phyloP scores from a whole-genome alignment of 345 rosid genomes.

The Hibiscus syriacus region DNA sequence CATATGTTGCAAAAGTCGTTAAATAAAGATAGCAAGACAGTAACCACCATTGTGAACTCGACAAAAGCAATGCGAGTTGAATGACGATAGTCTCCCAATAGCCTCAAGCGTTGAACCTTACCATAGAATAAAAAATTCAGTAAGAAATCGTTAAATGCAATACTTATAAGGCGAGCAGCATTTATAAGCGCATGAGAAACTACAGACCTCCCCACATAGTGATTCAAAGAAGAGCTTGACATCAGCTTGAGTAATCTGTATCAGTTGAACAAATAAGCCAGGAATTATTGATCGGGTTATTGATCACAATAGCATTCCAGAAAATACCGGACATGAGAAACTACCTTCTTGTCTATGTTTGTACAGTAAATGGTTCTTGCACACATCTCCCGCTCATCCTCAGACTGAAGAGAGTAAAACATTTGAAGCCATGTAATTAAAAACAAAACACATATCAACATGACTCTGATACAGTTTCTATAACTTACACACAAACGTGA shows the following conservation, averaged over 20 bases:
- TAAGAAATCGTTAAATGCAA: background rate
- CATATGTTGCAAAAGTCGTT: background rate
- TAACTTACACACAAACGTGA: no score
- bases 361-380: slow-evolving; percentile 93
- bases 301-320: background rate
- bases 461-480: background rate
- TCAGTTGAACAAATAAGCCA: slow-evolving; percentile 17
- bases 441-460: background rate
- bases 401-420: slow-evolving; percentile 45
- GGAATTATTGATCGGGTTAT: background rate
- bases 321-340: background rate
- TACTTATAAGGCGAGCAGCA: background rate
- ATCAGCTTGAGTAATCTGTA: slow-evolving; percentile 75
- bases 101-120: slow-evolving; percentile 91
- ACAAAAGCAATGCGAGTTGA: slow-evolving; percentile 95
- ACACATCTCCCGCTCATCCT: slow-evolving; percentile 98
- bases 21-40: no score
- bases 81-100: slow-evolving; percentile 88
- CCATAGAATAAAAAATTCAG: background rate
- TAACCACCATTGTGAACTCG: slow-evolving; percentile 69
- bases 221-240: slow-evolving; percentile 78
- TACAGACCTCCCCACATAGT: slow-evolving; percentile 80
- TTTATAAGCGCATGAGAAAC: slow-evolving; percentile 1
- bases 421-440: background rate
- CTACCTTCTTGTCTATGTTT: slow-evolving; percentile 91